Evolutionary conservation across 192 early-diverging fungal genomes (phyloP).

Genomic region (Chytriomyces hyalinus): DNA sequence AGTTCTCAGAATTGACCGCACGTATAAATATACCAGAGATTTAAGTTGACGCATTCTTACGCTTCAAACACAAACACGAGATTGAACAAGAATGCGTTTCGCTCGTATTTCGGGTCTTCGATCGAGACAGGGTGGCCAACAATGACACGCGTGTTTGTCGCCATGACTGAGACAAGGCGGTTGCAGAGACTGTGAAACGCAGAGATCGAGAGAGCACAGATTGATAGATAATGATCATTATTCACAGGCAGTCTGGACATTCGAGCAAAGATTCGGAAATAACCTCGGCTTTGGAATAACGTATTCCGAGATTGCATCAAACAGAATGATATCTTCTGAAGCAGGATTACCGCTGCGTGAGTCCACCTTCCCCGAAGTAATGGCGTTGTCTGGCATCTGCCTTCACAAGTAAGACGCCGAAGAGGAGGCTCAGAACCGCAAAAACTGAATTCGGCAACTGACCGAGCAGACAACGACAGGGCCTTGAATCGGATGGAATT

Average conservation of each 20-base stretch:
- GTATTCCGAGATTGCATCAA: constrained; percentile 79
- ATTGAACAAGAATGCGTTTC: constrained; percentile 92
- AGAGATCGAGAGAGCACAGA: too few species aligned
- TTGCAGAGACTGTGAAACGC: constrained; percentile 55
- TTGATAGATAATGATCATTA: too few species aligned
- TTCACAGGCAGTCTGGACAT: too few species aligned
- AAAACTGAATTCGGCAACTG: constrained; percentile 36
- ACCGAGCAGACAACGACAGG: constrained; percentile 77
- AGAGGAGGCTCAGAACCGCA: constrained; percentile 57
- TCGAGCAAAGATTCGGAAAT: too few species aligned
- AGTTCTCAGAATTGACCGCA: neutral
- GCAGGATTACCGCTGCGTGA: neutral
- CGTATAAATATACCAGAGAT: neutral
- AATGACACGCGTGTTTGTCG: constrained; percentile 71
- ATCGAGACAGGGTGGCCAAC: constrained; percentile 76
- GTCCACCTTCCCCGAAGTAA: constrained; percentile 12
- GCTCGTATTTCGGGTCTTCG: constrained; percentile 68
- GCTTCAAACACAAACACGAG: constrained; percentile 92
- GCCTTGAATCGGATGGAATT: constrained; percentile 78
- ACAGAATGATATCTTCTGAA: constrained; percentile 56
- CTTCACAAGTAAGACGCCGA: neutral
- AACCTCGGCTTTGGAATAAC: constrained; percentile 80
- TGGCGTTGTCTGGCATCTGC: constrained; percentile 13
- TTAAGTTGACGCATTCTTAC: neutral
- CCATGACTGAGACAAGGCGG: constrained; percentile 70